Conservation (phyloP, 2,329 filamentous ascomycete genomes). For the Claviceps quebecensis region DNA sequence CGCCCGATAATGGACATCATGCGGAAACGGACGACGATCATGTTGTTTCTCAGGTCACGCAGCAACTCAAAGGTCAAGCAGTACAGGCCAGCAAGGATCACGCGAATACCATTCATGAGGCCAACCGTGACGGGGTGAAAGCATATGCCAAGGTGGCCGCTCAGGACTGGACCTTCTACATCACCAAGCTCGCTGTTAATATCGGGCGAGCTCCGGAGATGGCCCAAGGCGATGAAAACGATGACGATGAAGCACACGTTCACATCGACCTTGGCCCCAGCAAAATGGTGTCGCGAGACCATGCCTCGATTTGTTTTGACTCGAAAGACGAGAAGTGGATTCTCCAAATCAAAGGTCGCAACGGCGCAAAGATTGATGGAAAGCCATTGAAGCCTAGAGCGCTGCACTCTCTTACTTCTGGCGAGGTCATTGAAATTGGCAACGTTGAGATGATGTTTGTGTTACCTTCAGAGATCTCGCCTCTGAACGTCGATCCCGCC, state of each 20-base stretch:
- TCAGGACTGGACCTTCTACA: slow-evolving; percentile 73
- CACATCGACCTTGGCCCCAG: slow-evolving; percentile 82
- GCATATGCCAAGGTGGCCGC: slow-evolving; percentile 76
- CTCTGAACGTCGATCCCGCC: slow-evolving; percentile 51
- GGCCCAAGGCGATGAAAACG: slow-evolving; percentile 22
- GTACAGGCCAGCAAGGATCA: slow-evolving; percentile 50
- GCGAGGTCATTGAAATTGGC: slow-evolving; percentile 81
- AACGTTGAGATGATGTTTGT: slow-evolving; percentile 98
- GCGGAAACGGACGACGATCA: slow-evolving; percentile 38
- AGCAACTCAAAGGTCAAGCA: slow-evolving; percentile 32
- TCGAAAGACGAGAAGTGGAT: slow-evolving; percentile 61
- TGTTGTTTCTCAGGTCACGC: slow-evolving; percentile 40
- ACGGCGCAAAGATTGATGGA: slow-evolving; percentile 78
- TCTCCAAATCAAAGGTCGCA: slow-evolving; percentile 77
- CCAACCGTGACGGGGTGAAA: slow-evolving; percentile 46
- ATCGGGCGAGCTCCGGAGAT: slow-evolving; percentile 57
- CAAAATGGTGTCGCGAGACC: slow-evolving; percentile 66
- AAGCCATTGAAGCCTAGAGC: slow-evolving; percentile 51
- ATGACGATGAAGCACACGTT: slow-evolving; percentile 38
- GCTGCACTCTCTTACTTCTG: slow-evolving; percentile 58
- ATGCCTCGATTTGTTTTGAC: slow-evolving; percentile 63
- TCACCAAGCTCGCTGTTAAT: slow-evolving; percentile 59
- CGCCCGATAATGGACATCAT: slow-evolving; percentile 22
- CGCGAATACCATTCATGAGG: slow-evolving; percentile 49
- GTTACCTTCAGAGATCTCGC: slow-evolving; percentile 58